phyloP scores from a whole-genome alignment of 129 eudicot genomes.

The Artemisia tridentata region DNA sequence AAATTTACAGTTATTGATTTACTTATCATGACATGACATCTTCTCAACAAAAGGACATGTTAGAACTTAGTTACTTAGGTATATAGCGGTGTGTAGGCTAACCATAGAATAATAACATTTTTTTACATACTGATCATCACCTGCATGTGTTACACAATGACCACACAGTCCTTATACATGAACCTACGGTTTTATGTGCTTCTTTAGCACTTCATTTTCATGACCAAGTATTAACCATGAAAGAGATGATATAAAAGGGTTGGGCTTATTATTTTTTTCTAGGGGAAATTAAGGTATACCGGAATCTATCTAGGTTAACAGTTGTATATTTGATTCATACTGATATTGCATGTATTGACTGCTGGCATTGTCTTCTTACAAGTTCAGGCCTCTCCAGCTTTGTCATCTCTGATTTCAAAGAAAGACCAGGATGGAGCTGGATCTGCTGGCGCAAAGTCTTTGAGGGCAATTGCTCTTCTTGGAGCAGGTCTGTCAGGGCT shows the following conservation, averaged over 20 bases:
- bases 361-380: conserved; percentile 10
- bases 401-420: conserved; percentile 56
- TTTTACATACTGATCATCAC: background rate
- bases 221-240: background rate
- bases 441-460: conserved; percentile 58
- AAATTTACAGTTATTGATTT: too few species aligned
- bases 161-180: background rate
- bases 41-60: too few species aligned
- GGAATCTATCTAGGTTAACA: background rate
- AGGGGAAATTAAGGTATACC: background rate
- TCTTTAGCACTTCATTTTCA: conserved; percentile 3
- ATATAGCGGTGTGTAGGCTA: too few species aligned
- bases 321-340: conserved; percentile 2
- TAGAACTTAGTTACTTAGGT: too few species aligned
- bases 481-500: conserved; percentile 91
- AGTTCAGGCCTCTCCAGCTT: conserved; percentile 63
- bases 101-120: too few species aligned
- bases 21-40: too few species aligned
- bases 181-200: background rate
- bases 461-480: conserved; percentile 71
- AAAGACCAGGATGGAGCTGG: conserved; percentile 65
- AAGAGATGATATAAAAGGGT: conserved; percentile 2
- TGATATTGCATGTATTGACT: background rate
- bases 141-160: background rate
- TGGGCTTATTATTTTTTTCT: conserved; percentile 5